Conservation (phyloP, 805 yeast genomes). For the Vanderwaltozyma tropicalis region DNA sequence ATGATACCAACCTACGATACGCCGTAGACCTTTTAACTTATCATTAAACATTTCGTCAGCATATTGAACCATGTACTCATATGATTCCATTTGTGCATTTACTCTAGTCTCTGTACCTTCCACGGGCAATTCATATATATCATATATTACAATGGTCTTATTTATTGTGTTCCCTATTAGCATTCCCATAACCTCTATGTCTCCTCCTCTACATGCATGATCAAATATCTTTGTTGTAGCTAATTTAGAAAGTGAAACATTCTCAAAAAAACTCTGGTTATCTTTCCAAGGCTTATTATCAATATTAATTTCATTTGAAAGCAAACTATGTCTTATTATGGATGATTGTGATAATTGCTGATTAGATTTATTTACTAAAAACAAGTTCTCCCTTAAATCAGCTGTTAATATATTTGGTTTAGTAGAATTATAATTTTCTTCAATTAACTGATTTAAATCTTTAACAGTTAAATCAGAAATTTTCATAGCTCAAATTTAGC, state of each 20-base stretch:
- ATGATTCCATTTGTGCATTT: slow-evolving; percentile 87
- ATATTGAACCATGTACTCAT: slow-evolving; percentile 88
- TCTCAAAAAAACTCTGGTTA: slow-evolving; percentile 6
- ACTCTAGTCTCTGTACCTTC: slow-evolving; percentile 95
- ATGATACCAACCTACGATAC: slow-evolving; percentile 96
- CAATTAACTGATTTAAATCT: too few relatives aligned
- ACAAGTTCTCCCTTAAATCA: neutral
- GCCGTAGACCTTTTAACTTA: slow-evolving; percentile 31
- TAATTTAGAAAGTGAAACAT: slow-evolving; percentile 44
- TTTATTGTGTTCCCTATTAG: slow-evolving; percentile 63
- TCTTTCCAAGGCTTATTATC: neutral
- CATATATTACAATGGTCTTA: slow-evolving; percentile 55
- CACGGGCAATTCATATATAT: slow-evolving; percentile 80
- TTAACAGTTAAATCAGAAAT: neutral
- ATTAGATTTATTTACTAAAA: too few relatives aligned
- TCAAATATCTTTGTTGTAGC: slow-evolving; percentile 67
- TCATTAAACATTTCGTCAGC: slow-evolving; percentile 39
- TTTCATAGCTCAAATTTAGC: neutral
- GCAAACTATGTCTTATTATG: neutral
- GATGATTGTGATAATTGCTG: too few relatives aligned
- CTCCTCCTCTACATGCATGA: slow-evolving; percentile 77
- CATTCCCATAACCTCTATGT: slow-evolving; percentile 93
- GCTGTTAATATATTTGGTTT: too few relatives aligned
- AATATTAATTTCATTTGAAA: neutral
- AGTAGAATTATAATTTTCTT: too few relatives aligned